Base-by-base conservation (phyloP, 345 rosid species). In the Citrus glauca region DNA sequence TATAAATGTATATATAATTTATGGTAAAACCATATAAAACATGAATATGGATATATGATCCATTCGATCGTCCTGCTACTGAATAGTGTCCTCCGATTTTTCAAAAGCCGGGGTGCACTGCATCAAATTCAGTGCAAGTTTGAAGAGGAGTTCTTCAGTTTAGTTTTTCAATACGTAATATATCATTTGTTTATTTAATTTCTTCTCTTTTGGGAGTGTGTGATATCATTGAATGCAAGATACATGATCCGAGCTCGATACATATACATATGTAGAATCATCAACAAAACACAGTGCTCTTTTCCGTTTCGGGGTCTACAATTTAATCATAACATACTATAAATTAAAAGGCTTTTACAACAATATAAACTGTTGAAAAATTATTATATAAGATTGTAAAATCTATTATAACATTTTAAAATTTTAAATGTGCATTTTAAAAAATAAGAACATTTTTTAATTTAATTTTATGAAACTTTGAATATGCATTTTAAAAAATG, bases 111-210 rank as follows among this genome's bases (percentile, higher is more conserved):
- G 9, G 32, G 20, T 7, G 68, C 3, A 1, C 22, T 72, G 74
- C 85, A 82, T 80, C 81, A 85, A 85, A 82, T 85, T 85, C 85
- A 85, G 88, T 82, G 85, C 80, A 69, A 10, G 10, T 35, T 28
- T 59, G 74, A 50, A 50, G 22, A 53, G 27, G 40, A n/a, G 42
- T 42, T 56, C 20, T 17, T 53, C 0, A 22, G 10, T 22, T 45
- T 53, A 48, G 37, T 33, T 76, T 66, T 53, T 53, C 61, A 63
- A 74, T 62, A 42, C 69, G 22, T 19, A 16, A 53, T 53, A 45
- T 63, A 42, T 48, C 30, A 45, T 32, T 65, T 75, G 16, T 45
- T 75, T 64, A 65, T 6, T 72, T 72, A 4, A 17, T 45, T 2
- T 27, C 7, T 30, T 19, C 9, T 19, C 25, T n/a, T 30, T 55